phyloP scores from a whole-genome alignment of 257 asterid genomes.

The Nicotiana sylvestris region DNA sequence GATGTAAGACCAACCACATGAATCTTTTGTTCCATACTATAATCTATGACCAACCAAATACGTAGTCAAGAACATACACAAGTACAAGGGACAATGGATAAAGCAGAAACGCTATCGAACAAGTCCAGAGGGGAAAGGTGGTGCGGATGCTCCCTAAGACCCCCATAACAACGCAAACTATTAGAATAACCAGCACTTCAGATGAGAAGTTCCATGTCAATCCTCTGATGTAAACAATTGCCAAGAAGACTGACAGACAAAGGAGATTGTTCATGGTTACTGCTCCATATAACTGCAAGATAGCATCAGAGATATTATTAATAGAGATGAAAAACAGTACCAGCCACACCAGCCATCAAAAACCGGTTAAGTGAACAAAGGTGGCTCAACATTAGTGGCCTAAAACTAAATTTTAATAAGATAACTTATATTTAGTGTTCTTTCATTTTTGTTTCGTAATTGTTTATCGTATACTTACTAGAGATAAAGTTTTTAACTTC shows the following conservation, averaged over 20 bases:
- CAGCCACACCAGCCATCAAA: background rate
- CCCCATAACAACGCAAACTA: conserved; percentile 83
- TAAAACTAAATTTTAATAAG: too few species aligned
- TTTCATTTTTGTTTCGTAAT: too few species aligned
- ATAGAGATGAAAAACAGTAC: background rate
- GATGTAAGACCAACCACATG: background rate
- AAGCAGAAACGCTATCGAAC: conserved; percentile 55
- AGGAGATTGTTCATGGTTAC: conserved; percentile 86
- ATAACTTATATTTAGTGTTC: too few species aligned
- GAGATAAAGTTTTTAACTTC: too few species aligned
- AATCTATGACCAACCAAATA: conserved; percentile 75
- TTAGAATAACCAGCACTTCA: conserved; percentile 78
- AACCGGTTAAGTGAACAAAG: background rate
- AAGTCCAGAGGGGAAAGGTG: conserved; percentile 86
- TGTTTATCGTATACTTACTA: too few species aligned
- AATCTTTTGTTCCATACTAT: background rate
- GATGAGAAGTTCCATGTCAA: conserved; percentile 90
- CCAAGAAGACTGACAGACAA: conserved; percentile 83
- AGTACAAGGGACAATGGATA: conserved; percentile 82
- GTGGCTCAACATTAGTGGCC: too few species aligned
- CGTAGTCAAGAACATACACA: conserved; percentile 81
- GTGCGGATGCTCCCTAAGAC: conserved; percentile 66
- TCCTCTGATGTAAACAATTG: conserved; percentile 68
- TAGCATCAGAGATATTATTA: background rate
- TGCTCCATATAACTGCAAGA: conserved; percentile 75